Percentiles rank a stretch among this genome's conserved stretches.
These are phyloP conservation scores for Vitis vinifera DNA, from an alignment of 164 flowering plant genomes.

Conservation along the genomic window DNA sequence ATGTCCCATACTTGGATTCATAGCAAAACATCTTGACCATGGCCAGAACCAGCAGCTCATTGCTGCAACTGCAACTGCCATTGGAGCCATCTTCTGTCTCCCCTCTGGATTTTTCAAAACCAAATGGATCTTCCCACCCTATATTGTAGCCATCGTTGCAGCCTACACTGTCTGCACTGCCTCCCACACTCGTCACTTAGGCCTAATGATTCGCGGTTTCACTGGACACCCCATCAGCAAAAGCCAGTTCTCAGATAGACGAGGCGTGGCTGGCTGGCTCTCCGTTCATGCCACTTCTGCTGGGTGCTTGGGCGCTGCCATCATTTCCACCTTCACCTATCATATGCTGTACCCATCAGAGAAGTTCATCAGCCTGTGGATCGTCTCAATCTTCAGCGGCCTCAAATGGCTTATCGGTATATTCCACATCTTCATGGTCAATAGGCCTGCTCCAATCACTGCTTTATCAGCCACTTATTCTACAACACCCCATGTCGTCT, in stretches of 20 bases:
- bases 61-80: slow-evolving; percentile 33
- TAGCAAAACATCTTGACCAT: slow-evolving; percentile 50
- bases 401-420: slow-evolving; percentile 51
- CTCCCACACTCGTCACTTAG: slow-evolving; percentile 60
- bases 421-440: slow-evolving; percentile 24
- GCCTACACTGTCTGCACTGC: slow-evolving; percentile 36
- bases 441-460: slow-evolving; percentile 17
- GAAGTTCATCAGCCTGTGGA: slow-evolving; percentile 44
- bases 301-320: slow-evolving; percentile 55
- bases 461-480: not conserved
- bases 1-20: slow-evolving; percentile 34
- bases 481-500: slow-evolving; percentile 20
- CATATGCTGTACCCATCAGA: slow-evolving; percentile 47
- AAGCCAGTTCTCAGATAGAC: slow-evolving; percentile 31
- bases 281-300: slow-evolving; percentile 53
- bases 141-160: slow-evolving; percentile 37
- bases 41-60: slow-evolving; percentile 39
- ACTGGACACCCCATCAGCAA: slow-evolving; percentile 22
- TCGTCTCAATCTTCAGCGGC: slow-evolving; percentile 72
- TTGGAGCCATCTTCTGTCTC: slow-evolving; percentile 60
- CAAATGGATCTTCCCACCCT: slow-evolving; percentile 49
- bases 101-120: slow-evolving; percentile 55
- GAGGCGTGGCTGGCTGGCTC: slow-evolving; percentile 43
- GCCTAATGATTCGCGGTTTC: slow-evolving; percentile 57
- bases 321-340: slow-evolving; percentile 56